Evolutionary conservation across 1,284 basidiomycete species (phyloP).

Genomic region (Spongiforma sp.): DNA sequence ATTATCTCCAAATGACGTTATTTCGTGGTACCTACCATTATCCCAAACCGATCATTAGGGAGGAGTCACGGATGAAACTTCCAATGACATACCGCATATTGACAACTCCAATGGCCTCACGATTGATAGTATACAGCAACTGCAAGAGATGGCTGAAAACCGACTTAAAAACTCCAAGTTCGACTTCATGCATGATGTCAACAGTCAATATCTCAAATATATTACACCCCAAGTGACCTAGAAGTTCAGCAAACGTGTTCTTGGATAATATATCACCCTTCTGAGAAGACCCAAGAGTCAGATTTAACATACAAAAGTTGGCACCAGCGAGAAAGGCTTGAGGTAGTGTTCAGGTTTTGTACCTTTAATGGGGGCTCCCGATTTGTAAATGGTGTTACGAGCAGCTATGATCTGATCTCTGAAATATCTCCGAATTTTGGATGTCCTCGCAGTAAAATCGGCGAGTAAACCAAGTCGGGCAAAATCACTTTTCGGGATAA

Average conservation of each 20-base stretch:
- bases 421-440: no score
- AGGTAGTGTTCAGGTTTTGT: no score
- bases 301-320: neutral
- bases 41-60: no score
- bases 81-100: neutral
- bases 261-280: neutral
- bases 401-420: no score
- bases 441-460: no score
- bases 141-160: neutral
- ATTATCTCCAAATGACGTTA: neutral
- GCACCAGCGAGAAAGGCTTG: neutral
- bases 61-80: neutral
- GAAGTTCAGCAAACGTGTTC: neutral
- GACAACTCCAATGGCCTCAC: neutral
- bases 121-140: neutral
- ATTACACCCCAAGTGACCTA: neutral
- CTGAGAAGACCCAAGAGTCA: neutral
- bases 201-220: neutral
- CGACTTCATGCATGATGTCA: neutral
- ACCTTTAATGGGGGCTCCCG: no score
- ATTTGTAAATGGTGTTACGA: no score
- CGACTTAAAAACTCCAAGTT: neutral
- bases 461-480: no score
- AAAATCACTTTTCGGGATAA: no score
- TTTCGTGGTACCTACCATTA: neutral